Evolutionary conservation across 331 rosid species (phyloP), one percentile per base, ranked within the genome.

Genomic region (Malus hybrid): DNA sequence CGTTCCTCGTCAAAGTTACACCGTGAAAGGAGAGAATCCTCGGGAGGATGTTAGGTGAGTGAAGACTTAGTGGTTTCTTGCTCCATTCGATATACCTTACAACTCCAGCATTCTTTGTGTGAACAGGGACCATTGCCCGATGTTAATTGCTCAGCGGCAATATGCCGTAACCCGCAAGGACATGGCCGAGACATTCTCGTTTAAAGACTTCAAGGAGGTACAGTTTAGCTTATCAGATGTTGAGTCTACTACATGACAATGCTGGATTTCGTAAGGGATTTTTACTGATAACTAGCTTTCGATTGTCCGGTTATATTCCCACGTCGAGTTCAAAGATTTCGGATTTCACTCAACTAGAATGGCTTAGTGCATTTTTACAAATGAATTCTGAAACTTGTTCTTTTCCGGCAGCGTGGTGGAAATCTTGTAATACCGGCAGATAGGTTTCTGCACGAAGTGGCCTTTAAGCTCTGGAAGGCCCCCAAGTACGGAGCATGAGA

Each of bases 391-490:
- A 34, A 65, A 50, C 15, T 32, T 31, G 24, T 42, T 32, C 33
- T 18, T 59, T 75, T 10, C 36, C 52, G 32, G 87, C 92, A 92
- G 99, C 78, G 36, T 39, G 89, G 97, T 76, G 91, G 95, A 62
- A 92, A 89, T 83, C 97, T 90, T 22, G 82, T 87, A 19, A 95
- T 95, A 73, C 99, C 97, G 0, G 97, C 96, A 61, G 97, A 94
- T 83, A 85, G 99, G 74, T 90, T 94, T 87, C 80, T 94, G 83
- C 96, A 94, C 22, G 97, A 94, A 82, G 83, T 92, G 50, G 97
- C 99, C 73, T 94, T 94, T 85, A 94, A 92, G 88, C 88, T 94
- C 24, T 94, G 99, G 97, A 94, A 92, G 85, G 97, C 96, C 75
- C 97, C 99, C 64, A 92, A 94, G 75, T 94, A 94, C 73, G 99